Conservation (phyloP, 2,329 filamentous ascomycete species). For the Trichophyton benhamiae region DNA sequence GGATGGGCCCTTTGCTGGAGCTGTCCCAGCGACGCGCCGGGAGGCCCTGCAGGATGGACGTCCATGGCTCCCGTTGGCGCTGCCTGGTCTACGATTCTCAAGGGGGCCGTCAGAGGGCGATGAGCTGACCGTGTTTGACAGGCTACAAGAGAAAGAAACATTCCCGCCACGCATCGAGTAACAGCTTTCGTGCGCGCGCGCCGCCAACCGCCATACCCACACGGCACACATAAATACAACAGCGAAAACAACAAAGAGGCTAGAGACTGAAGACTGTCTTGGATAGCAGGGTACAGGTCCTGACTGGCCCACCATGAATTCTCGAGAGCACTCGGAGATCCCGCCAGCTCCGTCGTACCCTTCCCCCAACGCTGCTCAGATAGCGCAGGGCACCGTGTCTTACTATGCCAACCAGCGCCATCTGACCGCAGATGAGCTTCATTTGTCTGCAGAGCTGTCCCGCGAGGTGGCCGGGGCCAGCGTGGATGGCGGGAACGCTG, state of each 20-base stretch:
- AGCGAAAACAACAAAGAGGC: background rate
- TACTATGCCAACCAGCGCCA: constrained; percentile 33
- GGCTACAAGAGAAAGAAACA: background rate
- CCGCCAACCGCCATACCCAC: background rate
- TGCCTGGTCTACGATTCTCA: background rate
- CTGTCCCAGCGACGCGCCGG: background rate
- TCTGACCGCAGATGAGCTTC: constrained; percentile 36
- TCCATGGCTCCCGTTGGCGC: background rate
- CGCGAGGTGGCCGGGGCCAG: constrained; percentile 35
- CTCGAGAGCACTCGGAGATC: constrained; percentile 33
- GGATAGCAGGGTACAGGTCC: background rate
- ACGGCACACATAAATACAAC: background rate
- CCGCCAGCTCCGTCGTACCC: constrained; percentile 34
- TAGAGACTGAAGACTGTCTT: background rate
- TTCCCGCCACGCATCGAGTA: background rate
- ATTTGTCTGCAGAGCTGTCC: constrained; percentile 36
- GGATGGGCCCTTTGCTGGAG: background rate
- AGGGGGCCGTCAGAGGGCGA: background rate
- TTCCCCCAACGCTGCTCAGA: constrained; percentile 33
- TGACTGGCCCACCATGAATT: constrained; percentile 23
- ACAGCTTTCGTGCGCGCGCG: background rate
- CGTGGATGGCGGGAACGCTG: constrained; percentile 26
- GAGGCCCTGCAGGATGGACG: background rate
- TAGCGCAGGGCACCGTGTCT: constrained; percentile 32
- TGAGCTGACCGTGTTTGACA: constrained; percentile 1